These are phyloP conservation scores for Diaporthe sp. DNA, from an alignment of 2,329 filamentous ascomycete genomes.

Conservation along the genomic window DNA sequence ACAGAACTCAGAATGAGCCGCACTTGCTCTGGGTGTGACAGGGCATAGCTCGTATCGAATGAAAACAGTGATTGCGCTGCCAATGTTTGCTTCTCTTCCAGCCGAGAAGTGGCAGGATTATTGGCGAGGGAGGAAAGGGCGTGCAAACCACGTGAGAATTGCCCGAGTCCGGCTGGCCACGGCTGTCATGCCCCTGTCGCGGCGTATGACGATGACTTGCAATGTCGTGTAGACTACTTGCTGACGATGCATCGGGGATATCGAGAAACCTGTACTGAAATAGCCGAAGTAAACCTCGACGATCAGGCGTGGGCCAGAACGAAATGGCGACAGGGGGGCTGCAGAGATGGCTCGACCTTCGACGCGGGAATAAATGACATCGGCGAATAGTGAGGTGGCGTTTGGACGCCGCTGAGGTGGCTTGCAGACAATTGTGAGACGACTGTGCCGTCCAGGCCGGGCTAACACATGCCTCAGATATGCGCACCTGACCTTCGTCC, in stretches of 20 bases:
- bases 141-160: constrained; percentile 10
- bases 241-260: constrained; percentile 15
- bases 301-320: constrained; percentile 13
- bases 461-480: constrained; percentile 27
- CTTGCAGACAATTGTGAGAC: constrained; percentile 34
- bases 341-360: constrained; percentile 14
- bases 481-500: constrained; percentile 30
- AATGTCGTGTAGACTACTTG: constrained; percentile 7
- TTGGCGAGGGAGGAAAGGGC: background rate
- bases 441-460: constrained; percentile 26
- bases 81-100: background rate
- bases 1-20: background rate
- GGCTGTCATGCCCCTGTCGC: background rate
- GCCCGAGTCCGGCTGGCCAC: background rate
- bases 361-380: constrained; percentile 16
- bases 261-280: background rate
- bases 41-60: background rate
- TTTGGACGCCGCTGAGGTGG: constrained; percentile 26
- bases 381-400: constrained; percentile 16
- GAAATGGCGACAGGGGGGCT: background rate
- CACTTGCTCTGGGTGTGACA: constrained; percentile 1
- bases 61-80: constrained; percentile 18
- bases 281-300: constrained; percentile 8
- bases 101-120: background rate
- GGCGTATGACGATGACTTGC: background rate